Evolutionary conservation across 805 yeast genomes (phyloP).

Genomic region (Kodamaea hsintzibuensis): DNA sequence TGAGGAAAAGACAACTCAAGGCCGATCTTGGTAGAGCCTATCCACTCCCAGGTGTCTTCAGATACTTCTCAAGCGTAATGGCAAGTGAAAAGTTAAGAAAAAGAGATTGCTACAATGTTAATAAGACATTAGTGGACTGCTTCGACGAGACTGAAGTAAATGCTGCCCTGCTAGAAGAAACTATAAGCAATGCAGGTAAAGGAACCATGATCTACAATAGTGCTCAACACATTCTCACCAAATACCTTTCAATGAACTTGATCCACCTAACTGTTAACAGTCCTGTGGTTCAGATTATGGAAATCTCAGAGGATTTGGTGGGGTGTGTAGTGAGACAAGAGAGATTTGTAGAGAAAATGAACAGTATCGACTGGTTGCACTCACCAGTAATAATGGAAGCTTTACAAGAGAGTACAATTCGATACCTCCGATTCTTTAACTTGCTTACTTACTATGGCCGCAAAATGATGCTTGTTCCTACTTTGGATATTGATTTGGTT

Average conservation of each 20-base stretch:
- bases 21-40: constrained; percentile 11
- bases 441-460: constrained; percentile 3
- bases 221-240: background rate
- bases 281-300: background rate
- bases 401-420: constrained; percentile 15
- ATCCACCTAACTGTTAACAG: constrained; percentile 11
- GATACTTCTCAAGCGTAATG: constrained; percentile 9
- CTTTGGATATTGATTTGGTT: constrained; percentile 28
- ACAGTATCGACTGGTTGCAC: constrained; percentile 20
- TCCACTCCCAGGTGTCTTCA: constrained; percentile 11
- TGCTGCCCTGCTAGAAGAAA: no score
- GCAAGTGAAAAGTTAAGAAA: background rate
- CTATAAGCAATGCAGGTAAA: no score
- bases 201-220: no score
- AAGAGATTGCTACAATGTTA: background rate
- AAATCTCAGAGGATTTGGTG: constrained; percentile 24
- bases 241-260: constrained; percentile 15
- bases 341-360: constrained; percentile 22
- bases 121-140: background rate
- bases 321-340: constrained; percentile 25
- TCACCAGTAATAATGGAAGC: constrained; percentile 13
- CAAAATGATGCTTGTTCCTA: constrained; percentile 20
- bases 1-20: constrained; percentile 20
- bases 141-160: background rate
- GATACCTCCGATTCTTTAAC: constrained; percentile 21